These are phyloP conservation scores for Durio zibethinus DNA, from an alignment of 345 rosid genomes.

Conservation along the genomic window DNA sequence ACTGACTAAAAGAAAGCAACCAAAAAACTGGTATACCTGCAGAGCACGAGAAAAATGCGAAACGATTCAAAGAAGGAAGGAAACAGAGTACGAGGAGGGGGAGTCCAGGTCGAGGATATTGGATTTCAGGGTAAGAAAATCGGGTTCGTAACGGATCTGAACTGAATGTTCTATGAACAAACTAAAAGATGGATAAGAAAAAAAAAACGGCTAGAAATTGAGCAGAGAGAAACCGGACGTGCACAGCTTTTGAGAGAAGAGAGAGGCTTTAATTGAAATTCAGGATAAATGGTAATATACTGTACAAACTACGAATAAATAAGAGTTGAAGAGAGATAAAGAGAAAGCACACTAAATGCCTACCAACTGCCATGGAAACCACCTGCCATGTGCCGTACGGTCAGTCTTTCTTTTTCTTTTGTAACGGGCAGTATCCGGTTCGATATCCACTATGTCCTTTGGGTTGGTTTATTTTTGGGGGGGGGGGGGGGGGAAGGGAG, in stretches of 20 bases:
- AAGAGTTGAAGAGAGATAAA: background rate
- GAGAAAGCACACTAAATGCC: slow-evolving; percentile 49
- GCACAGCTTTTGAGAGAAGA: slow-evolving; percentile 7
- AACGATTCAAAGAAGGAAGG: slow-evolving; percentile 2
- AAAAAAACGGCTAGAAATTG: background rate
- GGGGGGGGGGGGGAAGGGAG: background rate
- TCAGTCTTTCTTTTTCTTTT: slow-evolving; percentile 16
- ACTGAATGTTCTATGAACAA: background rate
- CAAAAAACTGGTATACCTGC: slow-evolving; percentile 1
- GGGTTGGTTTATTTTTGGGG: background rate
- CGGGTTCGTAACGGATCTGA: slow-evolving; percentile 20
- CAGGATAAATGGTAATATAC: background rate
- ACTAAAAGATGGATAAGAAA: background rate
- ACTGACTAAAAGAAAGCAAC: background rate
- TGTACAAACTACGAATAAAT: slow-evolving; percentile 1
- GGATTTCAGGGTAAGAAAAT: background rate
- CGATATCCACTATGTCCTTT: background rate
- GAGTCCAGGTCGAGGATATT: background rate
- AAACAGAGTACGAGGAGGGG: background rate
- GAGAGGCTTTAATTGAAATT: slow-evolving; percentile 1
- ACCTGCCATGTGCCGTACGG: slow-evolving; percentile 52
- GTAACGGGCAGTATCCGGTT: slow-evolving; percentile 28
- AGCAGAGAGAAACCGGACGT: slow-evolving; percentile 7
- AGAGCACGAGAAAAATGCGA: background rate
- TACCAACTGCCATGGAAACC: slow-evolving; percentile 64